Evolutionary conservation across 495 filamentous ascomycete species (phyloP).

Genomic region (Lasiosphaeris hirsuta): DNA sequence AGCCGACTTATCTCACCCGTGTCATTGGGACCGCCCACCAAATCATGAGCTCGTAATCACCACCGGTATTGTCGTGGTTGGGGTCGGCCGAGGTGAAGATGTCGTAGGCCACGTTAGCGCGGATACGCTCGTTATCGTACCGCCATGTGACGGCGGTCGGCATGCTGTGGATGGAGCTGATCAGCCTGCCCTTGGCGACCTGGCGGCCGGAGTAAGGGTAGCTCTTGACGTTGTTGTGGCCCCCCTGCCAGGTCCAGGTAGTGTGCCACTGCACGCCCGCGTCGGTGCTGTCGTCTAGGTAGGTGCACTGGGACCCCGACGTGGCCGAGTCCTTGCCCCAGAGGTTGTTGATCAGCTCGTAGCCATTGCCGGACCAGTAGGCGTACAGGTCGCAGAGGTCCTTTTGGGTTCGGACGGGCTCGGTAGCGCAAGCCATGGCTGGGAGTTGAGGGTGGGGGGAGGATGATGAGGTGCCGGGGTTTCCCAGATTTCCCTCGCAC

Average conservation of each 20-base stretch:
- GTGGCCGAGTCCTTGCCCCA: constrained; percentile 38
- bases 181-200: constrained; percentile 30
- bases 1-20: not conserved
- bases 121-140: constrained; percentile 37
- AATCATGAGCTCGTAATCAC: constrained; percentile 51
- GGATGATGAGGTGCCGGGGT: too few relatives aligned
- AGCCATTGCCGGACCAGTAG: constrained; percentile 31
- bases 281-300: constrained; percentile 31
- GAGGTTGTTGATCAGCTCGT: constrained; percentile 47
- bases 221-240: constrained; percentile 43
- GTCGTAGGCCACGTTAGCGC: constrained; percentile 47
- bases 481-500: too few relatives aligned
- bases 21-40: constrained; percentile 32
- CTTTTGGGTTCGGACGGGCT: constrained; percentile 1
- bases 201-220: constrained; percentile 37
- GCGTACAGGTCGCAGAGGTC: constrained; percentile 40
- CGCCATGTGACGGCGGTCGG: constrained; percentile 38
- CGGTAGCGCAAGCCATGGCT: too few relatives aligned
- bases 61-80: constrained; percentile 42
- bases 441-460: too few relatives aligned
- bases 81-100: constrained; percentile 46
- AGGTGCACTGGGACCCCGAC: constrained; percentile 43
- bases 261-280: constrained; percentile 36
- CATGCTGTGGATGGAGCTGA: constrained; percentile 37
- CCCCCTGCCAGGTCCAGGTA: constrained; percentile 45